phyloP scores from a whole-genome alignment of 1,284 basidiomycete species.

The Ceratorhiza oryzae-sativae region DNA sequence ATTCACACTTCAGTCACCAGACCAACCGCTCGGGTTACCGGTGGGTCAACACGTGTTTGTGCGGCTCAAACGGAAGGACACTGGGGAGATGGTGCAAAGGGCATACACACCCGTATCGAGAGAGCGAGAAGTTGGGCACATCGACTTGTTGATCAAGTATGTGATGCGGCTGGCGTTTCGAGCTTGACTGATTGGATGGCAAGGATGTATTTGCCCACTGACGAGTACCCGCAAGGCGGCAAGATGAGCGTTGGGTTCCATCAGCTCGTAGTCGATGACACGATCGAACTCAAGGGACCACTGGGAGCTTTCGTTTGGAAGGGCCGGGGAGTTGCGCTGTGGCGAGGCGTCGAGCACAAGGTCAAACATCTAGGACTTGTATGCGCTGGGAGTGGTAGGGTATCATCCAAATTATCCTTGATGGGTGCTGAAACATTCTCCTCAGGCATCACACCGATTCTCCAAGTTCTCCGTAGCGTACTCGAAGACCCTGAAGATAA shows the following conservation, averaged over 20 bases:
- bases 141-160: constrained; percentile 66
- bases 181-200: neutral
- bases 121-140: constrained; percentile 55
- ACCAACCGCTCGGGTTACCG: constrained; percentile 64
- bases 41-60: constrained; percentile 70
- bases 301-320: constrained; percentile 66
- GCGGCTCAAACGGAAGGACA: constrained; percentile 55
- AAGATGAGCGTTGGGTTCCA: constrained; percentile 65
- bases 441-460: constrained; percentile 66
- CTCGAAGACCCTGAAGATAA: constrained; percentile 55
- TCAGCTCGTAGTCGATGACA: constrained; percentile 59
- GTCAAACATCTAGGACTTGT: constrained; percentile 63
- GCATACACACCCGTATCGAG: constrained; percentile 70
- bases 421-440: neutral
- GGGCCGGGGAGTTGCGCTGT: constrained; percentile 54
- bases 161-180: no score
- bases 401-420: neutral
- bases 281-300: constrained; percentile 69
- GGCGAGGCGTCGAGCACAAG: constrained; percentile 53
- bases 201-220: constrained; percentile 58
- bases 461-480: constrained; percentile 62
- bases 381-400: constrained; percentile 63
- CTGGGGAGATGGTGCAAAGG: constrained; percentile 61
- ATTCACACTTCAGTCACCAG: constrained; percentile 58
- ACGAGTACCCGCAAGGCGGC: constrained; percentile 58